A percentile compares a stretch with the other conserved stretches of the same genome.
Conservation (phyloP, 2,329 filamentous ascomycete species). For the Fusarium verticillioides region DNA sequence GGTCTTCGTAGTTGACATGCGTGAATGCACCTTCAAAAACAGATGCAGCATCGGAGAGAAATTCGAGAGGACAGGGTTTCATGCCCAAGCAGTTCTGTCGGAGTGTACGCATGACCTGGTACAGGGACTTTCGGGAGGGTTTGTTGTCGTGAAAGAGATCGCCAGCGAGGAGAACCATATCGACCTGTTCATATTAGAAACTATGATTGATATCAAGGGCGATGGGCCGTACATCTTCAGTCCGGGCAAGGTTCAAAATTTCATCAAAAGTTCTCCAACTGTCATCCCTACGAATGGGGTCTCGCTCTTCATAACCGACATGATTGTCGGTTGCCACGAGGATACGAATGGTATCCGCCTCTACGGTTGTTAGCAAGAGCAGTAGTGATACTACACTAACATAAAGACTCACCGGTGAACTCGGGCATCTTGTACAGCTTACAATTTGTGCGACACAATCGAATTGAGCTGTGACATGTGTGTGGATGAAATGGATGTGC, state of each 20-base stretch:
- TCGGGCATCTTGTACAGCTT: conserved; percentile 43
- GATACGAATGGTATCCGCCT: conserved; percentile 89
- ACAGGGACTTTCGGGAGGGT: conserved; percentile 93
- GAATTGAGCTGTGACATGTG: conserved; percentile 6
- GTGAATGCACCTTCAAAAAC: conserved; percentile 91
- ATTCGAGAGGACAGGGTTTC: conserved; percentile 94
- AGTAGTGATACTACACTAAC: neutral
- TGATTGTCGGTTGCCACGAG: conserved; percentile 96
- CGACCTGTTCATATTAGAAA: conserved; percentile 64
- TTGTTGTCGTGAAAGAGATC: conserved; percentile 99
- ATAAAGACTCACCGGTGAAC: conserved; percentile 41
- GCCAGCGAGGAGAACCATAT: conserved; percentile 95
- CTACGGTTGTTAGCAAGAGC: conserved; percentile 47
- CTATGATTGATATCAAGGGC: accelerated
- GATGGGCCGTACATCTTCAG: conserved; percentile 71
- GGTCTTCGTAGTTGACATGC: conserved; percentile 97
- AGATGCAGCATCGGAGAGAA: conserved; percentile 91
- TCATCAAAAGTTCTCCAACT: conserved; percentile 98
- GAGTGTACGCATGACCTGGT: conserved; percentile 95
- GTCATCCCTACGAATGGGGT: conserved; percentile 94
- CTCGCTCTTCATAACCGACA: conserved; percentile 95
- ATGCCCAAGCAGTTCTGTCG: conserved; percentile 94
- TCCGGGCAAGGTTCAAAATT: conserved; percentile 87
- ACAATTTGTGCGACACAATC: conserved; percentile 1
- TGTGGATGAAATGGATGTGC: neutral